Percentiles rank a stretch among this genome's conserved stretches.
phyloP scores from a whole-genome alignment of 2,329 filamentous ascomycete species.

The Lasiodiplodia sp. region DNA sequence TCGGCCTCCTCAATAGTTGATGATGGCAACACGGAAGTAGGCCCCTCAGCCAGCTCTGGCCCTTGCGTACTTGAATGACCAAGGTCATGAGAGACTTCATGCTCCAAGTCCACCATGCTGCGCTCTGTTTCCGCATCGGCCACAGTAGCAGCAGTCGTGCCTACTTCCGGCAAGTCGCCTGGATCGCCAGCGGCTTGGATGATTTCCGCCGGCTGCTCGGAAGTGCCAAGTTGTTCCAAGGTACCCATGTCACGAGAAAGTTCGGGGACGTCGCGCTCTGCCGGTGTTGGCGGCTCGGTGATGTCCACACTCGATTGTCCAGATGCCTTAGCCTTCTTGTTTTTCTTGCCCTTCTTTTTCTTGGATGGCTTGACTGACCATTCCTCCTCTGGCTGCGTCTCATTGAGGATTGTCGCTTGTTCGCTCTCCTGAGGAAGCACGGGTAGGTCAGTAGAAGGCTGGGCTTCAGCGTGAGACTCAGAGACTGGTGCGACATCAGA shows the following conservation, averaged over 20 bases:
- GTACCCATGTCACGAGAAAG: neutral
- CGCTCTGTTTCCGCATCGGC: neutral
- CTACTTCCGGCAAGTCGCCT: neutral
- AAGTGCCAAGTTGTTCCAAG: neutral
- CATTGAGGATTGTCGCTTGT: neutral
- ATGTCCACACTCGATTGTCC: slow-evolving; percentile 4
- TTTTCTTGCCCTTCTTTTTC: slow-evolving; percentile 28
- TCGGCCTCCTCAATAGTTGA: neutral
- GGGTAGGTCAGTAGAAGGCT: neutral
- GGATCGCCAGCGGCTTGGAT: neutral
- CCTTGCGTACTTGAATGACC: neutral
- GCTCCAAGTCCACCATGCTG: neutral
- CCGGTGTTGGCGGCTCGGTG: neutral
- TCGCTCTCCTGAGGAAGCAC: neutral
- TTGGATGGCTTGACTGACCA: slow-evolving; percentile 7
- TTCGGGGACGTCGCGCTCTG: neutral
- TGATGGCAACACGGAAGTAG: neutral
- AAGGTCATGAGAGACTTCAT: neutral
- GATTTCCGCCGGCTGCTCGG: neutral
- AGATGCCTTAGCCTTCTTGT: slow-evolving; percentile 17
- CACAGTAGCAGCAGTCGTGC: neutral
- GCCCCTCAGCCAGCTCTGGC: neutral
- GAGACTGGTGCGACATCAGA: neutral
- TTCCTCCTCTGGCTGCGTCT: slow-evolving; percentile 6
- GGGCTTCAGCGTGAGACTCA: neutral